Evolutionary conservation across 2,329 filamentous ascomycete genomes (phyloP).

Genomic region (Helotiales sp.): DNA sequence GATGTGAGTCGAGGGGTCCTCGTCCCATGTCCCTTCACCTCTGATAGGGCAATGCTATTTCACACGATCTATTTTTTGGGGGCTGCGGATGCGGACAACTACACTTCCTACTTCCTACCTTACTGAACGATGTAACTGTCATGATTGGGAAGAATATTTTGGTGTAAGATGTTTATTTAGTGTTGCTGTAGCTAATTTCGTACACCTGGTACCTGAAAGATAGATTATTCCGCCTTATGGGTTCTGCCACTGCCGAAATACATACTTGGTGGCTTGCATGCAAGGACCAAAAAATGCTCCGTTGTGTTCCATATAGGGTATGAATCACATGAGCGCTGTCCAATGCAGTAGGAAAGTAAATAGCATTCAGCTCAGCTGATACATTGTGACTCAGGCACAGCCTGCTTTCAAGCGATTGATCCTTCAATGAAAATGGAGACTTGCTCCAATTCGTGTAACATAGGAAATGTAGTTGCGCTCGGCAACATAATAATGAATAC

Average conservation of each 20-base stretch:
- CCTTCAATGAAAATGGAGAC: constrained; percentile 24
- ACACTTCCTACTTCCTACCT: no score
- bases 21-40: not conserved
- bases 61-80: not conserved
- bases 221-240: constrained; percentile 1
- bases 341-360: constrained; percentile 4
- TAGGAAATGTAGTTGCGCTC: not conserved
- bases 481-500: constrained; percentile 18
- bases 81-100: not conserved
- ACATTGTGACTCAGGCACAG: constrained; percentile 7
- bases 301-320: no score
- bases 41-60: not conserved
- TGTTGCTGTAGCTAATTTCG: constrained; percentile 4
- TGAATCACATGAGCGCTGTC: constrained; percentile 6
- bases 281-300: constrained; percentile 4
- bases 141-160: not conserved
- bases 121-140: no score
- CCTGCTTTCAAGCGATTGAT: constrained; percentile 12
- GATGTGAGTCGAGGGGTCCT: not conserved
- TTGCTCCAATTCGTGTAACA: constrained; percentile 28
- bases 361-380: constrained; percentile 3
- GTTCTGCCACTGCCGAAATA: constrained; percentile 12
- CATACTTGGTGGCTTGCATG: not conserved
- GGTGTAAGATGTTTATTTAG: not conserved
- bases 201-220: constrained; percentile 10